phyloP scores from a whole-genome alignment of 805 yeast genomes.

The Yamadazyma laniorum region DNA sequence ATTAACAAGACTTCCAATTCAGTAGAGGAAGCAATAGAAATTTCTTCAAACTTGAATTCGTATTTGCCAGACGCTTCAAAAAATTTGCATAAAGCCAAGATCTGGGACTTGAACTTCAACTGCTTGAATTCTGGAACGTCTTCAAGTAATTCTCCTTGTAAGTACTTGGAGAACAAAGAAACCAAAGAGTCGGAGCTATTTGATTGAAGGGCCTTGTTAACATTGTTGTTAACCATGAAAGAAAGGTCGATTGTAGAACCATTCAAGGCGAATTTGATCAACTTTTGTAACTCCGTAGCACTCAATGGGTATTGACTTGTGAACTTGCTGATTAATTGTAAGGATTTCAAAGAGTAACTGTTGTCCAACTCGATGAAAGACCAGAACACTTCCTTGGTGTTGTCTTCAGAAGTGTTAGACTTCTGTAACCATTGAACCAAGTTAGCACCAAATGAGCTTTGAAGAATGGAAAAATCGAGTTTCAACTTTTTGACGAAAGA shows the following conservation, averaged over 20 bases:
- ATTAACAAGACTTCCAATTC: conserved; percentile 41
- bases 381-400: conserved; percentile 36
- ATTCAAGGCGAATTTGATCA: conserved; percentile 36
- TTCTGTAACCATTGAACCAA: conserved; percentile 35
- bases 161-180: conserved; percentile 29
- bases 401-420: conserved; percentile 29
- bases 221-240: conserved; percentile 41
- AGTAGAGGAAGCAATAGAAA: conserved; percentile 30
- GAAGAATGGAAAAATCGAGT: conserved; percentile 32
- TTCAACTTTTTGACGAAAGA: conserved; percentile 27
- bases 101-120: conserved; percentile 36
- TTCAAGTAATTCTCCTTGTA: conserved; percentile 33
- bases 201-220: conserved; percentile 30
- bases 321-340: conserved; percentile 35
- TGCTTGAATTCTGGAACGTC: conserved; percentile 21
- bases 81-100: conserved; percentile 40
- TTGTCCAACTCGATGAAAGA: conserved; percentile 35
- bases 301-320: conserved; percentile 25
- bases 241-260: conserved; percentile 40
- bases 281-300: conserved; percentile 21
- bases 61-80: conserved; percentile 23
- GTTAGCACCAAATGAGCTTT: conserved; percentile 35
- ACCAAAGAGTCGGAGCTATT: conserved; percentile 28
- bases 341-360: conserved; percentile 26
- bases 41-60: conserved; percentile 34